phyloP scores from a whole-genome alignment of 2,329 filamentous ascomycete species.

The Biscogniauxia mediterranea region DNA sequence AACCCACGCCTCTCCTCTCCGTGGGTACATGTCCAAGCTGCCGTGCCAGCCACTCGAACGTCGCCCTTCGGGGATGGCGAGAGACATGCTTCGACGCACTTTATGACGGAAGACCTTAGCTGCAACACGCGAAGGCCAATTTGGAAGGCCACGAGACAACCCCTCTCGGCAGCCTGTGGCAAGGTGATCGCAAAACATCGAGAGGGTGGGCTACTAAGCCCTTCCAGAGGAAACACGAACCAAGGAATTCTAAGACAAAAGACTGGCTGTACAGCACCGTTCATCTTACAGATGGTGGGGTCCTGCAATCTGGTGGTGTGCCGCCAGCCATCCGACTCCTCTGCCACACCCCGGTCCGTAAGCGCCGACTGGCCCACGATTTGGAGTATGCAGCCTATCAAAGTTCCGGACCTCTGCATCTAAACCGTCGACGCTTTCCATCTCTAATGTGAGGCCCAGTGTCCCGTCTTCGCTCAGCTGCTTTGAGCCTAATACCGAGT shows the following conservation, averaged over 20 bases:
- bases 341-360: conserved; percentile 41
- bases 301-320: conserved; percentile 40
- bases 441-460: conserved; percentile 29
- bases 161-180: conserved; percentile 39
- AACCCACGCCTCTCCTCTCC: conserved; percentile 20
- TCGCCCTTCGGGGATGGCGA: conserved; percentile 29
- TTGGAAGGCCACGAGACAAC: conserved; percentile 42
- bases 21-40: conserved; percentile 2
- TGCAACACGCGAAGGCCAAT: conserved; percentile 36
- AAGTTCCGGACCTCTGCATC: conserved; percentile 31
- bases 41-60: conserved; percentile 23
- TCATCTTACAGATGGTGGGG: conserved; percentile 43
- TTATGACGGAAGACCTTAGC: conserved; percentile 23
- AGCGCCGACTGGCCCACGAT: conserved; percentile 47
- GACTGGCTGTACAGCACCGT: conserved; percentile 42
- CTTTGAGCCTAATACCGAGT: conserved; percentile 31
- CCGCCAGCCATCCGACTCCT: conserved; percentile 43
- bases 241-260: conserved; percentile 49
- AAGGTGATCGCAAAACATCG: conserved; percentile 33
- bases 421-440: conserved; percentile 34
- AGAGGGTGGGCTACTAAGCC: conserved; percentile 27
- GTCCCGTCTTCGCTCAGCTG: conserved; percentile 31
- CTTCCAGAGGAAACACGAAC: conserved; percentile 32
- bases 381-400: conserved; percentile 43
- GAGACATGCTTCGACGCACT: conserved; percentile 28